phyloP scores from a whole-genome alignment of 257 asterid species.

The Thymus mandschuricus region DNA sequence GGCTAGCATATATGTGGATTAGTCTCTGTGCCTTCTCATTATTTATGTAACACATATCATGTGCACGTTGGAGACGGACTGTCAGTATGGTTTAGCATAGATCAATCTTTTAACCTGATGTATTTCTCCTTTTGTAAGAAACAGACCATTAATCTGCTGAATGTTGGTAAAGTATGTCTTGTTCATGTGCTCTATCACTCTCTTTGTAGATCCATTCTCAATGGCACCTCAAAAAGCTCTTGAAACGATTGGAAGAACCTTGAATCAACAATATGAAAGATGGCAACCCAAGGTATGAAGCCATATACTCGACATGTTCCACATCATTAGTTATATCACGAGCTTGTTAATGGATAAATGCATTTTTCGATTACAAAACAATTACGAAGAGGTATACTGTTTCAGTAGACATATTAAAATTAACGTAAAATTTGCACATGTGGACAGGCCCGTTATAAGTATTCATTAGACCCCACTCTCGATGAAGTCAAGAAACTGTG shows the following conservation, averaged over 20 bases:
- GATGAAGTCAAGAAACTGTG: constrained; percentile 96
- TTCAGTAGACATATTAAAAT: constrained; percentile 21
- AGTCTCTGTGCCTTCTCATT: background rate
- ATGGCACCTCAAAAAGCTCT: constrained; percentile 63
- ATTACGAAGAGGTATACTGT: constrained; percentile 2
- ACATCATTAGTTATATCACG: background rate
- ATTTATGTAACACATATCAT: background rate
- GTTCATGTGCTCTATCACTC: constrained; percentile 35
- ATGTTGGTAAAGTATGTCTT: constrained; percentile 11
- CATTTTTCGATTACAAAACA: constrained; percentile 18
- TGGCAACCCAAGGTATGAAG: constrained; percentile 84
- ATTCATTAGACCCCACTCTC: constrained; percentile 88
- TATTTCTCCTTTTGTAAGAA: background rate
- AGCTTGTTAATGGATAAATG: constrained; percentile 15
- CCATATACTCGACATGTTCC: background rate
- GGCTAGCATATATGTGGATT: background rate
- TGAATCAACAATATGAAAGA: constrained; percentile 62
- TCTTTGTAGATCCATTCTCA: constrained; percentile 70
- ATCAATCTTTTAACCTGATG: background rate
- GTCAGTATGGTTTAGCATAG: background rate
- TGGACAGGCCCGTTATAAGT: constrained; percentile 87
- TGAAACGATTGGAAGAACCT: constrained; percentile 57
- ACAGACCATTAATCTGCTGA: background rate
- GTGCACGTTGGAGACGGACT: background rate
- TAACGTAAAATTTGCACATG: constrained; percentile 6